These are phyloP conservation scores for Amphicarpaea edgeworthii DNA, from an alignment of 306 rosid genomes.

Conservation along the genomic window DNA sequence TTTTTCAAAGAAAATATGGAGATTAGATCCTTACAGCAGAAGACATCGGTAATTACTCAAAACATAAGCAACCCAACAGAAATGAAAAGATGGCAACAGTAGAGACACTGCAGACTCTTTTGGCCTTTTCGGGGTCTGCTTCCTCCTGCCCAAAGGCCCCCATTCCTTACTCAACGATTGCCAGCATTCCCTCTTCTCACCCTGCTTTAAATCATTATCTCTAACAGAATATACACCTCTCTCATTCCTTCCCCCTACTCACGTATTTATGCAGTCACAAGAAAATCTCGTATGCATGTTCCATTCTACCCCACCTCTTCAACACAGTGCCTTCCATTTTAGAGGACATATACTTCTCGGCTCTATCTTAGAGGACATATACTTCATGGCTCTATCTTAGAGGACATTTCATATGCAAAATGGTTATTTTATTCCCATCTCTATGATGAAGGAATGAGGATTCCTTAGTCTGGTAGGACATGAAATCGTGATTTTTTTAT, in stretches of 20 bases:
- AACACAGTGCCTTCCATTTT: too few species aligned
- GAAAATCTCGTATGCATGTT: too few species aligned
- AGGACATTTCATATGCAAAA: neutral
- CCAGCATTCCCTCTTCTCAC: neutral
- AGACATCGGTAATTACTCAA: slow-evolving; percentile 9
- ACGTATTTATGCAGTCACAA: neutral
- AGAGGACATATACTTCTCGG: too few species aligned
- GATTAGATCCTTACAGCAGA: slow-evolving; percentile 17
- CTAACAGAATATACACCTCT: too few species aligned
- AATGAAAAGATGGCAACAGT: neutral
- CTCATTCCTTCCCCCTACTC: too few species aligned
- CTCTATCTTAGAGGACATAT: too few species aligned
- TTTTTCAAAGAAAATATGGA: slow-evolving; percentile 11
- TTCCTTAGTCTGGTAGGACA: slow-evolving; percentile 8
- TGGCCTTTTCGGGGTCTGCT: slow-evolving; percentile 3
- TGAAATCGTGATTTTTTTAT: slow-evolving; percentile 18
- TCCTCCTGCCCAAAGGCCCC: neutral
- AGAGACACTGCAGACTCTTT: neutral
- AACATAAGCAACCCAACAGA: slow-evolving; percentile 9
- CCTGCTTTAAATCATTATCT: too few species aligned
- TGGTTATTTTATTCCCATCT: neutral
- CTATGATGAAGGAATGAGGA: too few species aligned
- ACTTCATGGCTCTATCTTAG: too few species aligned
- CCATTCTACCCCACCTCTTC: too few species aligned
- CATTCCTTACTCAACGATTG: neutral